Percentiles rank a stretch among this genome's conserved stretches.
These are phyloP conservation scores for Aspergillus olivimuriae DNA, from an alignment of 495 filamentous ascomycete species.

Conservation along the genomic window DNA sequence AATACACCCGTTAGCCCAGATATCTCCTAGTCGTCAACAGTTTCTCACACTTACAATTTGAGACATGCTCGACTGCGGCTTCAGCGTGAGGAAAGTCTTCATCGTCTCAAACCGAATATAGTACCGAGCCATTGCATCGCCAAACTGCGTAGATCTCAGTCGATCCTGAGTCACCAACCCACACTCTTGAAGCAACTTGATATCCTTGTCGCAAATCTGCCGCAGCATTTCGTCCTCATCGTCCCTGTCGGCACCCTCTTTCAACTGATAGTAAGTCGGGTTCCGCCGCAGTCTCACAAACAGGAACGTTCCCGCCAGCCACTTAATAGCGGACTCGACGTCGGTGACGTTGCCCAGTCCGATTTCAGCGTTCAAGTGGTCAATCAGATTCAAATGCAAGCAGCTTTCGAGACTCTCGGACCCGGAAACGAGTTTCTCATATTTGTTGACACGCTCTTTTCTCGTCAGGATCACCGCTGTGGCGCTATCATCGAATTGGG, in stretches of 20 bases:
- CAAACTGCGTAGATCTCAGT: constrained; percentile 69
- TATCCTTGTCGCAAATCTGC: constrained; percentile 73
- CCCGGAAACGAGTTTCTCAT: constrained; percentile 79
- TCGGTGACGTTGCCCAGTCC: constrained; percentile 73
- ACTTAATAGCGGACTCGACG: constrained; percentile 64
- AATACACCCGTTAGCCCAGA: constrained; percentile 27
- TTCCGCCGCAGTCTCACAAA: constrained; percentile 77
- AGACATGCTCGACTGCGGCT: constrained; percentile 52
- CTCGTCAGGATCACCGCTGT: constrained; percentile 84
- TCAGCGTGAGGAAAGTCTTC: constrained; percentile 63
- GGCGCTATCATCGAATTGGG: constrained; percentile 85
- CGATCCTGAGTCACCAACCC: constrained; percentile 48
- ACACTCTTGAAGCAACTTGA: constrained; percentile 58
- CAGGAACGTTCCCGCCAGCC: constrained; percentile 84
- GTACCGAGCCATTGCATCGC: constrained; percentile 88
- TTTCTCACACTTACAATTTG: constrained; percentile 56
- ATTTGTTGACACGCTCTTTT: constrained; percentile 57
- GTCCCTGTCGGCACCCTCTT: constrained; percentile 46
- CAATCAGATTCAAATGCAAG: constrained; percentile 80
- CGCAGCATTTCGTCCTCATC: constrained; percentile 65
- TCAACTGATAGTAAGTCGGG: constrained; percentile 70
- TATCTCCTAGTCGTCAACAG: background rate
- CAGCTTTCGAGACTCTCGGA: constrained; percentile 81
- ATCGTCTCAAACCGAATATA: constrained; percentile 90
- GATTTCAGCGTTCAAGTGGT: constrained; percentile 93